Evolutionary conservation across 768 basidiomycete genomes (phyloP).

Genomic region (Lyophyllum atratum): DNA sequence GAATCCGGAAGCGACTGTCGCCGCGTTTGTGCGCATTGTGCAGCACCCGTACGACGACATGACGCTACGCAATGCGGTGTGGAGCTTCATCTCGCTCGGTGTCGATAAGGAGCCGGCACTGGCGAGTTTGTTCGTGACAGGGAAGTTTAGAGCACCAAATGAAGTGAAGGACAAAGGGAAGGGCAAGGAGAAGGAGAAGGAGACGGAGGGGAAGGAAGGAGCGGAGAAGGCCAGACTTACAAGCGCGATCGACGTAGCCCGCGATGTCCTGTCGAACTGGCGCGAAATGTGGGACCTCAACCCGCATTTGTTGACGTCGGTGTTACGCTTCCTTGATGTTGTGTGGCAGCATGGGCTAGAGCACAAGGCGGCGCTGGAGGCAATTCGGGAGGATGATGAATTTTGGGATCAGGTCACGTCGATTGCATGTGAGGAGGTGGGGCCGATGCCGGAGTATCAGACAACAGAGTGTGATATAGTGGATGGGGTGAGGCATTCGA

Average conservation of each 20-base stretch:
- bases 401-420: conserved; percentile 75
- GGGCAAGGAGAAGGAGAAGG: conserved; percentile 27
- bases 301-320: conserved; percentile 72
- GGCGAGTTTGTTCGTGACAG: conserved; percentile 75
- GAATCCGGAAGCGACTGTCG: conserved; percentile 71
- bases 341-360: conserved; percentile 83
- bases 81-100: conserved; percentile 81
- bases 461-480: conserved; percentile 47
- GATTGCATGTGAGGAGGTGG: conserved; percentile 69
- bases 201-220: conserved; percentile 32
- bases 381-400: conserved; percentile 52
- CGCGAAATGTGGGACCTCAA: conserved; percentile 75
- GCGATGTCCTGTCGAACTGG: conserved; percentile 69
- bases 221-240: conserved; percentile 34
- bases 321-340: conserved; percentile 73
- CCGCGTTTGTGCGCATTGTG: conserved; percentile 68
- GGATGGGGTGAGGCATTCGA: conserved; percentile 54
- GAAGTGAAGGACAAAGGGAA: conserved; percentile 40
- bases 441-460: conserved; percentile 70
- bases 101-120: conserved; percentile 88
- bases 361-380: conserved; percentile 60
- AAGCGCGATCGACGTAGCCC: conserved; percentile 71
- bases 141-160: conserved; percentile 58
- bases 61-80: conserved; percentile 70
- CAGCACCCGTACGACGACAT: conserved; percentile 82